These are phyloP conservation scores for Chrysochromulina tobinii DNA, from an alignment of 78 protist genomes.

Conservation along the genomic window DNA sequence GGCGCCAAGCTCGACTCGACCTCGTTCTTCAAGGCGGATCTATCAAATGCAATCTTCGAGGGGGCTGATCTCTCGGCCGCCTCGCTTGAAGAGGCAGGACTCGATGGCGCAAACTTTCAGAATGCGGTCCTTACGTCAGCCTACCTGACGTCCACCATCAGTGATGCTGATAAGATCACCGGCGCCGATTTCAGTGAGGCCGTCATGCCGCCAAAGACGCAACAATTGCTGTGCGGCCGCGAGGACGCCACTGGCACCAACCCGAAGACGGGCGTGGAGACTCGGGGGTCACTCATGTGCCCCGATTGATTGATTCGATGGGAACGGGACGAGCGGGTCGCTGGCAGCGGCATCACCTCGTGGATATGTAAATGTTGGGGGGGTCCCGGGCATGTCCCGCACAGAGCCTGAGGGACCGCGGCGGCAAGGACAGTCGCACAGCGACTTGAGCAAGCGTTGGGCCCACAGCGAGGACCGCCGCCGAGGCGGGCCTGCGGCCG, in stretches of 20 bases:
- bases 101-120: background rate
- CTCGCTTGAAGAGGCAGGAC: background rate
- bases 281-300: conserved; percentile 2
- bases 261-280: background rate
- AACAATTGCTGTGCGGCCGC: background rate
- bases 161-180: background rate
- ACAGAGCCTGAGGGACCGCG: no score
- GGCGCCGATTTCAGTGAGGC: conserved; percentile 13
- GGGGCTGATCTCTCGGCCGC: background rate
- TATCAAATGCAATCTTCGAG: background rate
- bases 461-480: no score
- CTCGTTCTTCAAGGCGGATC: conserved; percentile 32
- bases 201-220: background rate
- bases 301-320: no score
- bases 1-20: background rate
- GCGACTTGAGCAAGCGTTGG: no score
- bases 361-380: no score
- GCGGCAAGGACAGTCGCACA: no score
- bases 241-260: background rate
- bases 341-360: no score
- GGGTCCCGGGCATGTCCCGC: no score
- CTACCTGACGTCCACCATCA: background rate
- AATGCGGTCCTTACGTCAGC: background rate
- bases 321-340: no score
- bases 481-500: no score